Evolutionary conservation across 1,284 basidiomycete species (phyloP), one percentile per base, ranked within the genome.

Genomic region (Athelia psychrophila): DNA sequence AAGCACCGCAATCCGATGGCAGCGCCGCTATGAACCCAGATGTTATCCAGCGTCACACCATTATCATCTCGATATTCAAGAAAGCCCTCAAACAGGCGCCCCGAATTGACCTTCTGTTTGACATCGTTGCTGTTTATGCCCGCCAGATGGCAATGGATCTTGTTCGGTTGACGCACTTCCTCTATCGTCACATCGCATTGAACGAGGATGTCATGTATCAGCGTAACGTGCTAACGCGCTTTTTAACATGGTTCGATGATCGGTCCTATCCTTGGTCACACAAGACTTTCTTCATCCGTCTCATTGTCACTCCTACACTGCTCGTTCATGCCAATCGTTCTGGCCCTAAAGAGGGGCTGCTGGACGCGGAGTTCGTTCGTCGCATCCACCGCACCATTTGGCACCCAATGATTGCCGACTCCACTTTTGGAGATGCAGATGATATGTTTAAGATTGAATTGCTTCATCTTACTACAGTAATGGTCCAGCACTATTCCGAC

Each of bases 391-490:
- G 76, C 46, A 80, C 83, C 48, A 83, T 97, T 42, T 97, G 95
- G 95, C 80, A 83, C 51, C 86, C 85, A 1, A 84, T 93, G 69
- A 79, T 79, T 8, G 81, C 84, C 45, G 71, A 75, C n/a, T 62
- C 72, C 22, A 67, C 70, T n/a, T 85, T 87, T 63, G 64, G 73
- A 15, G 84, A 80, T 36, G 76, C 82, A 0, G 88, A 93, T 60
- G 91, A 95, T 63, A 78, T 82, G 55, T 88, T 97, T 69, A 88
- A 88, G 62, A 91, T 98, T 56, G 96, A 98, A 68, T 77, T 98
- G 35, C 77, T 98, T 22, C 89, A 97, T 62, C 77, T 99, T 67
- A 95, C 95, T 2, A 95, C 91, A 0, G 78, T 95, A 44, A 80
- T 99, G 54, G 88, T 99, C 12, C 89, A 96, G 59, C 80, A 91